Conservation (phyloP, 176 grass and related monocot genomes). For the Poa pratensis region DNA sequence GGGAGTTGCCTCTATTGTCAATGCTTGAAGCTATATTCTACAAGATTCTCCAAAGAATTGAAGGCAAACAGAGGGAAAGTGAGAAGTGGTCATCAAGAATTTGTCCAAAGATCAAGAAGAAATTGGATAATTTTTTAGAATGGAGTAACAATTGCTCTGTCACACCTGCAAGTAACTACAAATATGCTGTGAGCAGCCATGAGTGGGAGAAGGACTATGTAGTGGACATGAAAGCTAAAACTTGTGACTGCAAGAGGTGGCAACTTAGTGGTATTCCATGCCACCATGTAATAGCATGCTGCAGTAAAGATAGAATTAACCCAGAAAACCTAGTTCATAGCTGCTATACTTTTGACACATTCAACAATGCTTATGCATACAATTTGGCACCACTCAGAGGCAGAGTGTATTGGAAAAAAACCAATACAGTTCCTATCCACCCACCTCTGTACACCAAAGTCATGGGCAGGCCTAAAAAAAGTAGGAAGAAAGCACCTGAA, state of each 20-base stretch:
- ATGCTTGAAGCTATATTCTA: not conserved
- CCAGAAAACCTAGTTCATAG: not conserved
- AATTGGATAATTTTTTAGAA: not conserved
- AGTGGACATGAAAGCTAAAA: not conserved
- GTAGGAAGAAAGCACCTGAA: not conserved
- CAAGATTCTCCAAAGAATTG: not conserved
- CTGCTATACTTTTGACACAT: not conserved
- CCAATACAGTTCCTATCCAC: not conserved
- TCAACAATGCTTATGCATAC: not conserved
- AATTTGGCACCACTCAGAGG: not conserved
- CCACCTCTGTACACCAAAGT: not conserved
- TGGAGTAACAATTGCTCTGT: not conserved
- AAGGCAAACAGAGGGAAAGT: not conserved
- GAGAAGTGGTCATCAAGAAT: not conserved
- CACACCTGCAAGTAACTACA: not conserved
- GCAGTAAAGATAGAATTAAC: not conserved
- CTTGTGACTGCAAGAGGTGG: not conserved
- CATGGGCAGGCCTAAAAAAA: not conserved
- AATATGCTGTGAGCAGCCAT: not conserved
- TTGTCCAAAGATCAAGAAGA: not conserved
- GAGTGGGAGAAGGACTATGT: not conserved
- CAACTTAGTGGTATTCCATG: not conserved
- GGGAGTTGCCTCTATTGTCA: not conserved
- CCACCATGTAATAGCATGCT: not conserved
- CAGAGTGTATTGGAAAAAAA: not conserved